Evolutionary conservation across 2,329 filamentous ascomycete species (phyloP), one percentile per base, ranked within the genome.

Genomic region (Byssochlamys sp.): DNA sequence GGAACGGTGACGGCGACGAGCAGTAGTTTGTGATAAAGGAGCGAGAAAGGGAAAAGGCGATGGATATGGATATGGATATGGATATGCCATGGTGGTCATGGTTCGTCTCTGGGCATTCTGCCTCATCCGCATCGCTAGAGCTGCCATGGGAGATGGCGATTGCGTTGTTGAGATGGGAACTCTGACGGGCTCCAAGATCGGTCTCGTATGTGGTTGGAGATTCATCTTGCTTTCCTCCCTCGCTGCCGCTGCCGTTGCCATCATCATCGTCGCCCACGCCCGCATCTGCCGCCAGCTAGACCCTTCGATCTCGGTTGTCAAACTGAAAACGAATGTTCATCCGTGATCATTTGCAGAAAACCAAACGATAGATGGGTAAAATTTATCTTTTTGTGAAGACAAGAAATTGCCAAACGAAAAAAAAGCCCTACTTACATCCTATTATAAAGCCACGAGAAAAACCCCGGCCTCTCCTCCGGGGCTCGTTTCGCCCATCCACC

Each of bases 401-500:
- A 39, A 39, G 35, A n/a, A 12, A 39, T 29, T 1, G 5, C 2
- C n/a, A 51, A 26, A 27, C 4, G 2, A 4, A 49, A n/a, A 2
- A 49, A 9, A 14, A 5, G 11, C 2, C 3, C 19, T 11, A 51
- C 19, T 25, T 51, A 51, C 48, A 51, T 24, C 48, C 48, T 51
- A 12, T 51, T 51, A 24, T 10, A 51, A 10, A 51, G 24, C 26
- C 24, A 51, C 1, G 19, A 10, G 26, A 51, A 51, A 19, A 51
- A 51, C 4, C 10, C 39, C 12, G 27, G 33, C 51, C 39, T 27
- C 27, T 26, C 49, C 28, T 70, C 70, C 58, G 61, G 61, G 48
- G 54, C 53, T 52, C 71, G 66, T 25, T 66, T 64, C 4, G 71
- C 71, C 69, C 70, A 74, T 35, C 71, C 71, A 2, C 59, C 56